Evolutionary conservation across 345 rosid species (phyloP), one percentile per base, ranked within the genome.

Genomic region (Gossypium raimondii): DNA sequence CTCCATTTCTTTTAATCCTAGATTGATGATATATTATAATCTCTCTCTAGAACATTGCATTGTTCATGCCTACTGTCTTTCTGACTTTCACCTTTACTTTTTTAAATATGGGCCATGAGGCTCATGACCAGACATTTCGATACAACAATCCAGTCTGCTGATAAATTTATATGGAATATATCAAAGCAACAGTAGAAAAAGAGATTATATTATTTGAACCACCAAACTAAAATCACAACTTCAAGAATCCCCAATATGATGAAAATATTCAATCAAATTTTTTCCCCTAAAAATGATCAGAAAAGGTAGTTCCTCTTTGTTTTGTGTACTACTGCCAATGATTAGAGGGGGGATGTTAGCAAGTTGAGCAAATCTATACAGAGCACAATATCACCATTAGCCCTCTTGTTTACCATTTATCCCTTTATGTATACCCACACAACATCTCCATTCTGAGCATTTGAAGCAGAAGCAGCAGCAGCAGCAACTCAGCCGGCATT

Each of bases 371-470:
- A 61, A 84, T 78, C 87, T 83, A 69, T 87, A 84, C 88, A 84
- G 8, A 79, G 43, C 67, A 50, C 73, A 43, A 50, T 24, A 56
- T 67, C 75, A 71, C 69, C 61, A 57, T 75, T 78, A 77, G 3
- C 85, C 82, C 34, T 78, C 82, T 56, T 73, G 80, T 78, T 85
- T 81, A 12, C 75, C 76, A 12, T 81, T 81, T 47, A 47, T 20
- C 70, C 55, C 79, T 66, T 77, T 27, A 50, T 25, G 67, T 22
- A 41, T 67, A 62, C 81, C 80, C 13, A 10, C 56, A 17, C 89
- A 89, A 67, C 89, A 90, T 20, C 57, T n/a, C 86, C 88, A 86
- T 44, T 53, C 41, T 27, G 81, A 77, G 77, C 88, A 84, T 29
- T 57, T 78, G 29, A 58, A 8, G 65, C 78, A 48, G 18, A 58